Evolutionary conservation across 2,329 filamentous ascomycete genomes (phyloP).

Genomic region (Cladosporium sp.): DNA sequence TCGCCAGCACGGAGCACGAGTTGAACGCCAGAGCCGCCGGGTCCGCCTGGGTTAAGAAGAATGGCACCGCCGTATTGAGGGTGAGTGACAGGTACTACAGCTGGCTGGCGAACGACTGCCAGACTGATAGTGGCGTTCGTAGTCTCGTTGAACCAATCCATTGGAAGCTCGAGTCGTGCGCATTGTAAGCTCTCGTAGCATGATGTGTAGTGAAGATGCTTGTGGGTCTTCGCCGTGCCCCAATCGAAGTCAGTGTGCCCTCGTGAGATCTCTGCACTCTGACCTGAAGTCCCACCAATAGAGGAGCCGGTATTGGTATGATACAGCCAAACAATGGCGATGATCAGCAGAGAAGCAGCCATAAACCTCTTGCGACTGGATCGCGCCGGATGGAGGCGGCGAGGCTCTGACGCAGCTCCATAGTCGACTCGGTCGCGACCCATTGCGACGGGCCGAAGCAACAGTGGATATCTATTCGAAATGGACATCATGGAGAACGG

Average conservation of each 20-base stretch:
- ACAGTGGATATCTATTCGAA: not conserved
- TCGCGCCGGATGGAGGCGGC: not conserved
- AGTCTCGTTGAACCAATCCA: conserved; percentile 42
- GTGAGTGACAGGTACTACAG: conserved; percentile 41
- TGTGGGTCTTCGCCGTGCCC: not conserved
- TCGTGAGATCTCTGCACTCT: no score
- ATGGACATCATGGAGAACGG: not conserved
- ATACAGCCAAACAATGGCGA: not conserved
- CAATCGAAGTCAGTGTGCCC: conserved; percentile 20
- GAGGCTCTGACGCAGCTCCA: not conserved
- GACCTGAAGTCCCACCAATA: no score
- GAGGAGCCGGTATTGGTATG: not conserved
- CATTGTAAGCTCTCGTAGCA: conserved; percentile 40
- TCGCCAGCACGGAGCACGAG: conserved; percentile 32
- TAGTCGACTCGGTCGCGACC: not conserved
- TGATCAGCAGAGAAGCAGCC: not conserved
- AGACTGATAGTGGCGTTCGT: conserved; percentile 37
- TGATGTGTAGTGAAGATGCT: not conserved
- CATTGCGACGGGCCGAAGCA: not conserved
- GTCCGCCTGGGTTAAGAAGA: conserved; percentile 44
- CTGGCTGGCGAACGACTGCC: conserved; percentile 47
- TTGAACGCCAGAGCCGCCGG: conserved; percentile 40
- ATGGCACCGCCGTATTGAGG: conserved; percentile 41
- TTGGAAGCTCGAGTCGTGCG: conserved; percentile 48
- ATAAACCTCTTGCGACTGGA: not conserved